Conservation (phyloP, 2,329 filamentous ascomycete species). For the Amauroascus niger region DNA sequence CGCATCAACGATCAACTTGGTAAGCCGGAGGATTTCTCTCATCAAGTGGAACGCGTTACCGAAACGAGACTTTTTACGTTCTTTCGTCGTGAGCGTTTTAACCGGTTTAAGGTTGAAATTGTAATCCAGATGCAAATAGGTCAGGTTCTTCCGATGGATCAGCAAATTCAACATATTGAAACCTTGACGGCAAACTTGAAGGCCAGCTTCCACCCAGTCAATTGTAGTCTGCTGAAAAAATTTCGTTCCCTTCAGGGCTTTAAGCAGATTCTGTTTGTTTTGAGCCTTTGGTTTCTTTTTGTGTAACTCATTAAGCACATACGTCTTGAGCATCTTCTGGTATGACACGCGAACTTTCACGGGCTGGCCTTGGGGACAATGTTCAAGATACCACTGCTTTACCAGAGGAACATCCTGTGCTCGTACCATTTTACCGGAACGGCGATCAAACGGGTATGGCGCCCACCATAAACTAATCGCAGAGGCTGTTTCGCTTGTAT, state of each 20-base stretch:
- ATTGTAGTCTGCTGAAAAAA: constrained; percentile 99
- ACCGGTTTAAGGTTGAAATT: constrained; percentile 99
- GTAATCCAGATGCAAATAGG: constrained; percentile 96
- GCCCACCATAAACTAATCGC: constrained; percentile 98
- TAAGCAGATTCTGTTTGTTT: constrained; percentile 85
- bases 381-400: constrained; percentile 97
- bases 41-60: constrained; percentile 98
- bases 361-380: constrained; percentile 79
- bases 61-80: constrained; percentile 97
- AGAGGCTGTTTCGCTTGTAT: constrained; percentile 77
- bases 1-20: constrained; percentile 95
- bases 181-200: constrained; percentile 94
- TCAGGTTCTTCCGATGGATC: constrained; percentile 96
- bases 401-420: constrained; percentile 94
- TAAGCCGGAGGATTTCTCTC: constrained; percentile 91
- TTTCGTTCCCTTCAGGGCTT: constrained; percentile 87
- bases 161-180: constrained; percentile 99
- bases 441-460: constrained; percentile 86
- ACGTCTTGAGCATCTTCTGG: constrained; percentile 93
- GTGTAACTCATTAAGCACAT: constrained; percentile 90
- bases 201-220: constrained; percentile 96
- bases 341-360: constrained; percentile 98
- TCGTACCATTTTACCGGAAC: constrained; percentile 90
- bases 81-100: constrained; percentile 96
- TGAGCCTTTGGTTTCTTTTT: constrained; percentile 92